Conservation (phyloP, 192 early-diverging fungal species). For the Umbelopsis sp. region DNA sequence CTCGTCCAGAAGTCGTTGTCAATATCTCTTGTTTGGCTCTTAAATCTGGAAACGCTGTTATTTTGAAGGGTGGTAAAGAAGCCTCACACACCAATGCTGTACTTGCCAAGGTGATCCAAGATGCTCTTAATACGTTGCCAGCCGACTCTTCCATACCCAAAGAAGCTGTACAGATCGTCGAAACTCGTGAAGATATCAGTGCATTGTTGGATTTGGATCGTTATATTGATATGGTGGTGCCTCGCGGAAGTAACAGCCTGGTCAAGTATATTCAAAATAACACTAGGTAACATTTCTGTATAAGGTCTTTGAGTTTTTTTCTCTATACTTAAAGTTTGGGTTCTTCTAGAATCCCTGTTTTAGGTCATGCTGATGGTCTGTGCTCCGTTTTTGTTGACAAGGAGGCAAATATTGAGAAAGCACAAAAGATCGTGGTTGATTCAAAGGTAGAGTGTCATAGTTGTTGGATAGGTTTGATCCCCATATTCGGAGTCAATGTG, state of each 20-base stretch:
- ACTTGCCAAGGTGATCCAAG: conserved; percentile 75
- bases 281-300: conserved; percentile 64
- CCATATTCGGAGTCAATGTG: background rate
- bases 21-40: conserved; percentile 94
- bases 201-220: conserved; percentile 83
- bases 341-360: conserved; percentile 87
- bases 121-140: conserved; percentile 65
- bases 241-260: conserved; percentile 89
- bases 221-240: conserved; percentile 96
- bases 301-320: background rate
- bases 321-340: background rate
- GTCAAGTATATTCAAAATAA: conserved; percentile 91
- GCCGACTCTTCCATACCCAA: conserved; percentile 55
- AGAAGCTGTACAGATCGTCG: conserved; percentile 84
- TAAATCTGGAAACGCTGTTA: conserved; percentile 97
- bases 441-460: conserved; percentile 65
- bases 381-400: conserved; percentile 92
- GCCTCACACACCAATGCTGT: conserved; percentile 78
- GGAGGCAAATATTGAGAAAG: conserved; percentile 77
- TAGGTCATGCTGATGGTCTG: conserved; percentile 98
- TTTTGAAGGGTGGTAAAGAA: conserved; percentile 97
- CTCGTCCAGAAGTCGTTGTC: conserved; percentile 97
- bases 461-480: background rate
- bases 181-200: conserved; percentile 87
- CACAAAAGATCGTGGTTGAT: conserved; percentile 83